Conservation (phyloP, 1,139 yeast genomes). For the Spathaspora sp. region DNA sequence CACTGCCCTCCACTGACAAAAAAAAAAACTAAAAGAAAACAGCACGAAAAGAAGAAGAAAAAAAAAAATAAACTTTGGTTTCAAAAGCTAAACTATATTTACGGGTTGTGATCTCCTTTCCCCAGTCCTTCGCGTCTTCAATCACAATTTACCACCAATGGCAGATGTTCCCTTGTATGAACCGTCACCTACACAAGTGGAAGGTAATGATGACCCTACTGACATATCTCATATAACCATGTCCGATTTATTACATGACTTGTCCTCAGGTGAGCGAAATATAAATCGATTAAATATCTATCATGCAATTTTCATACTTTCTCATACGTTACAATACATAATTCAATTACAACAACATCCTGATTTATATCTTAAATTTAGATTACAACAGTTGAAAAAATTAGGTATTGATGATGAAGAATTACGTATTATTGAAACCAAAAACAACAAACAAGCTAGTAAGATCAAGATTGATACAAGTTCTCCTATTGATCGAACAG, state of each 20-base stretch:
- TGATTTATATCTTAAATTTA: slow-evolving; percentile 24
- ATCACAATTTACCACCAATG: neutral
- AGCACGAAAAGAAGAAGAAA: slow-evolving; percentile 5
- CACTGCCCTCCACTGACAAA: too few species aligned
- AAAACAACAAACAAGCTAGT: neutral
- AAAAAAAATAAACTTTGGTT: slow-evolving; percentile 15
- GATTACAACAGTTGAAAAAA: slow-evolving; percentile 27
- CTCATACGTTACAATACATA: slow-evolving; percentile 32
- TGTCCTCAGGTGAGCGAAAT: slow-evolving; percentile 29
- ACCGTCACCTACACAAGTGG: neutral
- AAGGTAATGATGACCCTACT: slow-evolving; percentile 37
- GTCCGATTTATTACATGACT: slow-evolving; percentile 37
- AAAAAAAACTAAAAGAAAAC: too few species aligned
- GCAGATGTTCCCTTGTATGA: slow-evolving; percentile 11
- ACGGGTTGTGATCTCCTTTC: neutral
- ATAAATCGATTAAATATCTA: slow-evolving; percentile 35
- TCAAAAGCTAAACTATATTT: too few species aligned
- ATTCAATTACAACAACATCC: slow-evolving; percentile 31
- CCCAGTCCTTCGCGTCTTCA: neutral
- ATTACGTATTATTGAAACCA: neutral
- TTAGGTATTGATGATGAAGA: slow-evolving; percentile 21
- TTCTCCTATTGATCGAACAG: slow-evolving; percentile 7
- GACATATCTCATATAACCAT: slow-evolving; percentile 34
- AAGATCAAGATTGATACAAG: slow-evolving; percentile 2
- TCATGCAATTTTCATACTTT: slow-evolving; percentile 37